Evolutionary conservation across 2,329 filamentous ascomycete species (phyloP).

Genomic region (Cadophora malorum): DNA sequence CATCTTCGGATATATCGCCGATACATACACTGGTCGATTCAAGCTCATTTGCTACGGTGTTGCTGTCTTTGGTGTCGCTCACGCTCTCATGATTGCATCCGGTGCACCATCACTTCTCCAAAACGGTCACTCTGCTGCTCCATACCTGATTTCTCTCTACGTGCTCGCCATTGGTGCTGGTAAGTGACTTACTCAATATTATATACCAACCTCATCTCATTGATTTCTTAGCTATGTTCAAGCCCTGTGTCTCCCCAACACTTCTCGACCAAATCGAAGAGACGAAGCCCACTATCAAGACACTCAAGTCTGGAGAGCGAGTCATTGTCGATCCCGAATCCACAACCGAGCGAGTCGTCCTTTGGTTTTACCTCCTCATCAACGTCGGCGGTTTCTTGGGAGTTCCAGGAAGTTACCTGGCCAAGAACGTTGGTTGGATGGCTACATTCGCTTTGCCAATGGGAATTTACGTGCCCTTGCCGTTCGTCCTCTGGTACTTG

Average conservation of each 20-base stretch:
- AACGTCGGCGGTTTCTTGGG: conserved; percentile 66
- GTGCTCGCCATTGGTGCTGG: conserved; percentile 42
- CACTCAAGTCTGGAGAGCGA: conserved; percentile 60
- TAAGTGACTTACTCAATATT: conserved; percentile 43
- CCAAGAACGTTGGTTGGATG: conserved; percentile 58
- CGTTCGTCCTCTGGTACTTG: conserved; percentile 53
- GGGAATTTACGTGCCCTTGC: conserved; percentile 66
- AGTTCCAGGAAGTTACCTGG: conserved; percentile 50
- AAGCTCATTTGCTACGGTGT: conserved; percentile 60
- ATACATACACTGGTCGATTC: conserved; percentile 70
- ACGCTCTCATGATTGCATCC: conserved; percentile 59
- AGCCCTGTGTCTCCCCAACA: conserved; percentile 69
- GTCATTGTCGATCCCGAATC: conserved; percentile 66
- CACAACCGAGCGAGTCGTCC: conserved; percentile 56
- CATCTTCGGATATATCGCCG: conserved; percentile 61
- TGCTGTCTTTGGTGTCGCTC: conserved; percentile 63
- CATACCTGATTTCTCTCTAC: conserved; percentile 41
- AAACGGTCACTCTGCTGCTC: conserved; percentile 67
- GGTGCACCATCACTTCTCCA: conserved; percentile 34
- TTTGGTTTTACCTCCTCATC: conserved; percentile 70
- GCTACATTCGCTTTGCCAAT: conserved; percentile 56
- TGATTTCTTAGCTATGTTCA: conserved; percentile 67
- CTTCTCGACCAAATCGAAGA: conserved; percentile 63
- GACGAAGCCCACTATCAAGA: conserved; percentile 50
- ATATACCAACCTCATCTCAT: conserved; percentile 57